phyloP scores from a whole-genome alignment of 2,329 filamentous ascomycete species.

The Colletotrichum sp. region DNA sequence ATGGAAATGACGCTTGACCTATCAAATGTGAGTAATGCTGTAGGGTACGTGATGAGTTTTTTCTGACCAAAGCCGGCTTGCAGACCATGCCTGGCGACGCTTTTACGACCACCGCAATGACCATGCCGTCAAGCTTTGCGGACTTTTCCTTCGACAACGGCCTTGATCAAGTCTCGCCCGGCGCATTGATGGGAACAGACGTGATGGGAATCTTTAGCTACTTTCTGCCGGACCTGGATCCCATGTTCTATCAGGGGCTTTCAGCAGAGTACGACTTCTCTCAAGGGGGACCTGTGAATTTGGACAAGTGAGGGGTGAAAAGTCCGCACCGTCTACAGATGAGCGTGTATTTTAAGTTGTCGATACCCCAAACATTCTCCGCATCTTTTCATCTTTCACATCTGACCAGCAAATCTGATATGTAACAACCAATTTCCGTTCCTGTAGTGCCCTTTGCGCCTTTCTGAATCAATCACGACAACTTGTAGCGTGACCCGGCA shows the following conservation, averaged over 20 bases:
- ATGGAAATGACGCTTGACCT: neutral
- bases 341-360: neutral
- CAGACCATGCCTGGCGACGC: neutral
- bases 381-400: neutral
- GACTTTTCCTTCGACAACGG: constrained; percentile 20
- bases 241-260: constrained; percentile 21
- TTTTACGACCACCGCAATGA: neutral
- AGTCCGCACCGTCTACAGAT: neutral
- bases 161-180: neutral
- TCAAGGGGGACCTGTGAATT: neutral
- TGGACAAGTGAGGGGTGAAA: neutral
- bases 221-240: constrained; percentile 25
- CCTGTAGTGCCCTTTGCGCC: neutral
- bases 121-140: constrained; percentile 2
- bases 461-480: neutral
- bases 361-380: neutral
- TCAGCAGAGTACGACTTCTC: neutral
- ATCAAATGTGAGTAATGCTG: neutral
- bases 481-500: neutral
- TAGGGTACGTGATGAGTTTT: neutral
- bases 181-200: constrained; percentile 23
- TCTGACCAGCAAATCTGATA: neutral
- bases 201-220: constrained; percentile 30
- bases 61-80: neutral
- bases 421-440: too few relatives aligned